phyloP scores from a whole-genome alignment of 139 green algal genomes.

The Volvox reticuliferus region DNA sequence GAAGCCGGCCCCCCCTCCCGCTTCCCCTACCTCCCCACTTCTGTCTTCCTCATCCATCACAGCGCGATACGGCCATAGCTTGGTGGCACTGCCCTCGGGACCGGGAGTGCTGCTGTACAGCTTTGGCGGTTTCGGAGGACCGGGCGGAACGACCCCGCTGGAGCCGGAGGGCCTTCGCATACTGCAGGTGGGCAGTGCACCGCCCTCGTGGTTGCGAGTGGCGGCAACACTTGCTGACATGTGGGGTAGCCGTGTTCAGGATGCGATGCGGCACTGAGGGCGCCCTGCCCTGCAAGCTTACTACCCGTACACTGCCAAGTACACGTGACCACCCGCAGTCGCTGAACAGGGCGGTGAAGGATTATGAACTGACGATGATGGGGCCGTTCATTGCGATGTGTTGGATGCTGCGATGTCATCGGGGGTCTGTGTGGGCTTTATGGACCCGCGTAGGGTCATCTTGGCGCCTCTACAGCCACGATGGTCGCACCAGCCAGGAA shows the following conservation, averaged over 20 bases:
- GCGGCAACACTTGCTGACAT: too few species aligned
- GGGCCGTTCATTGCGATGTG: too few species aligned
- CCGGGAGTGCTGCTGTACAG: background rate
- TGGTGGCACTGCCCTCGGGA: background rate
- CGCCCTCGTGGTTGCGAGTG: background rate
- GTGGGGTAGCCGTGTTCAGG: too few species aligned
- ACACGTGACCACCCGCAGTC: too few species aligned
- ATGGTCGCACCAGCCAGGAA: background rate
- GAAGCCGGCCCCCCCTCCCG: background rate
- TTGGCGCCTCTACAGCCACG: too few species aligned
- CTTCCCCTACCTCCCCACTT: background rate
- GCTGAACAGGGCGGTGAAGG: too few species aligned
- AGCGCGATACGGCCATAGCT: conserved; percentile 33
- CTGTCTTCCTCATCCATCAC: background rate
- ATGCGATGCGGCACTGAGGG: too few species aligned
- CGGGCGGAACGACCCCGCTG: background rate
- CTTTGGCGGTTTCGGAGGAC: background rate
- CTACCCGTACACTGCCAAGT: too few species aligned
- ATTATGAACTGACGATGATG: too few species aligned
- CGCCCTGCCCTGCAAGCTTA: too few species aligned
- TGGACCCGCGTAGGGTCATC: background rate
- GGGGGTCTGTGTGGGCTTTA: too few species aligned
- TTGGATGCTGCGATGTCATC: too few species aligned
- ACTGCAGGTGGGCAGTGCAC: background rate
- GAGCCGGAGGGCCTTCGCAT: conserved; percentile 17